Conservation (phyloP, 2,329 filamentous ascomycete genomes). For the Penicillium sp. region DNA sequence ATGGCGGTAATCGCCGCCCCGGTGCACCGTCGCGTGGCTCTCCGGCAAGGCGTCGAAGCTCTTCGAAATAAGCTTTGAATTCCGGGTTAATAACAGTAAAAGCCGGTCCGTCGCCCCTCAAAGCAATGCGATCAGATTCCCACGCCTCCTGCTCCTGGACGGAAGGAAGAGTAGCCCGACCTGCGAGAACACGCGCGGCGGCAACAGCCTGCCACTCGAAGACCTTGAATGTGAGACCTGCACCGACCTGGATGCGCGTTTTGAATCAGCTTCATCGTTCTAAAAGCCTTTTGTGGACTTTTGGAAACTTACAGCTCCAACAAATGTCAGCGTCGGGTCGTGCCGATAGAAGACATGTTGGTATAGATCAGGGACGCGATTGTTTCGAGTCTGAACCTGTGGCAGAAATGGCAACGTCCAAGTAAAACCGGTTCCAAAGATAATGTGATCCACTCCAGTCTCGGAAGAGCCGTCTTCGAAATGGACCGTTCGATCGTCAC, state of each 20-base stretch:
- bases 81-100: constrained; percentile 63
- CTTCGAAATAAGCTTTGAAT: constrained; percentile 67
- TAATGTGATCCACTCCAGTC: constrained; percentile 59
- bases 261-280: constrained; percentile 7
- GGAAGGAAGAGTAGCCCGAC: constrained; percentile 54
- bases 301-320: constrained; percentile 48
- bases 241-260: constrained; percentile 31
- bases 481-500: constrained; percentile 51
- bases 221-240: constrained; percentile 63
- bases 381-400: constrained; percentile 41
- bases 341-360: constrained; percentile 40
- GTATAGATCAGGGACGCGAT: constrained; percentile 38
- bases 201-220: constrained; percentile 70
- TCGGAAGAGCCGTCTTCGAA: constrained; percentile 59
- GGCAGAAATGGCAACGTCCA: constrained; percentile 66
- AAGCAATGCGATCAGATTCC: constrained; percentile 58
- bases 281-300: fast-evolving
- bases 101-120: constrained; percentile 57
- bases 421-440: constrained; percentile 68
- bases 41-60: constrained; percentile 45
- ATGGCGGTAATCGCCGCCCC: constrained; percentile 45
- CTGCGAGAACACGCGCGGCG: constrained; percentile 60
- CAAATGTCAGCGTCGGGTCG: constrained; percentile 36
- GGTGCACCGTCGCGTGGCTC: constrained; percentile 42
- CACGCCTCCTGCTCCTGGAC: constrained; percentile 54